Evolutionary conservation across 2,329 filamentous ascomycete species (phyloP), one percentile per base, ranked within the genome.

Genomic region (Niveomyces coronatus): DNA sequence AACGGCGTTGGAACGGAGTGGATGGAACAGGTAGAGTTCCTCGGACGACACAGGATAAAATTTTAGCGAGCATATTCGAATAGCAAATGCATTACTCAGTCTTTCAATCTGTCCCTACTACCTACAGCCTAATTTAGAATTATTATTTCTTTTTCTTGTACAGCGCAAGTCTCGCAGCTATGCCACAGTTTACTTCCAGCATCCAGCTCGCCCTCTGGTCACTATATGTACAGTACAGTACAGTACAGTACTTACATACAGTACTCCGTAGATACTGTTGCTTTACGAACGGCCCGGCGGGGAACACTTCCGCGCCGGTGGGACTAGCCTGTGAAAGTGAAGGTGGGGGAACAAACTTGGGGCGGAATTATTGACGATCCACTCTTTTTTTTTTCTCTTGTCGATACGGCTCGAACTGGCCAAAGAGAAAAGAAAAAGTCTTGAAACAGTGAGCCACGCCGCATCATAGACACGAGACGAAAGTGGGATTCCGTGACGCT

Each of bases 11-110:
- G 9, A 13, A 9, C 22, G 29, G 22, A 16, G 26, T 17, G 38
- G 29, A 40, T 18, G 38, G 32, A 36, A 36, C 26, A 32, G n/a
- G n/a, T 40, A 36, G 38, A 32, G 20, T 35, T 18, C 26, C 22
- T 38, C 32, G 22, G 27, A 15, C 26, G 35, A 23, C 14, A 14
- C 22, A 26, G 38, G 31, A 33, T 13, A 31, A 14, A 15, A 31
- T 22, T n/a, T n/a, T 31, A 36, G 38, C 27, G 19, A 14, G 19
- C 20, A 28, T 20, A 30, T 24, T 34, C 31, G 18, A 16, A 9
- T 29, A 19, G 32, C 35, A 7, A 40, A 36, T 40, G 8, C n/a
- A 40, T 27, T 40, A 18, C 15, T 13, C 15, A 14, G 10, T 40
- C 9, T 31, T 33, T 39, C 30, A 20, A 17, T 28, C n/a, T n/a